phyloP scores from a whole-genome alignment of 2,329 filamentous ascomycete genomes.

The Fusarium guadeloupense region DNA sequence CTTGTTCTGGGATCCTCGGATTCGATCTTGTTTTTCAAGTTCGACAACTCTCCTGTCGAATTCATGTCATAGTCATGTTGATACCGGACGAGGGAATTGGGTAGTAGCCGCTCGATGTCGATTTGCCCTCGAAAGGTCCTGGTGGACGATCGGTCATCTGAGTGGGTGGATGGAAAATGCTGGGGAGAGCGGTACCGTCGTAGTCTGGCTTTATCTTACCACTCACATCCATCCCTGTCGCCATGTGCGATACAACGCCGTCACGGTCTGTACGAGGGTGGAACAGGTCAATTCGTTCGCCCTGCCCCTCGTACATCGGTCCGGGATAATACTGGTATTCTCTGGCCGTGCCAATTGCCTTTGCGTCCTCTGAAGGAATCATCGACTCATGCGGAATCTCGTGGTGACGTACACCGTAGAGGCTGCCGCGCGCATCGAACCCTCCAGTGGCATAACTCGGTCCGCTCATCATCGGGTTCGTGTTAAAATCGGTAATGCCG shows the following conservation, averaged over 20 bases:
- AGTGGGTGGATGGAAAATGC: slow-evolving; percentile 56
- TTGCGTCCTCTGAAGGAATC: slow-evolving; percentile 62
- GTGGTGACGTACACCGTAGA: slow-evolving; percentile 59
- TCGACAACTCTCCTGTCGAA: neutral
- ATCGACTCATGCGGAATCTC: slow-evolving; percentile 62
- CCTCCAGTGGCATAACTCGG: slow-evolving; percentile 37
- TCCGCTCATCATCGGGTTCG: slow-evolving; percentile 50
- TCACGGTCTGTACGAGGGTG: slow-evolving; percentile 51
- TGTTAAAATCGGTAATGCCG: slow-evolving; percentile 44
- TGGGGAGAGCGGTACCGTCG: slow-evolving; percentile 56
- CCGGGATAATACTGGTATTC: slow-evolving; percentile 65
- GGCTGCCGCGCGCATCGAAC: slow-evolving; percentile 42
- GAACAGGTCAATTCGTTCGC: slow-evolving; percentile 63
- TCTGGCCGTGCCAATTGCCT: slow-evolving; percentile 59
- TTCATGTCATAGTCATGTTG: slow-evolving; percentile 53
- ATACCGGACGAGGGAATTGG: slow-evolving; percentile 61
- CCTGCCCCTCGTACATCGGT: slow-evolving; percentile 59
- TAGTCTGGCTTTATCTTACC: slow-evolving; percentile 61
- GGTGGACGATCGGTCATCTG: slow-evolving; percentile 51
- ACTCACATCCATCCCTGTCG: slow-evolving; percentile 43
- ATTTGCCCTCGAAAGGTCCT: slow-evolving; percentile 63
- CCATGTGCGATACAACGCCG: slow-evolving; percentile 47
- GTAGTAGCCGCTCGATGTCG: slow-evolving; percentile 62
- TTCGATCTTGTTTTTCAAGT: neutral
- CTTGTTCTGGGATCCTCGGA: neutral